phyloP scores from a whole-genome alignment of 495 filamentous ascomycete genomes.

The Annulohypoxylon moriforme region DNA sequence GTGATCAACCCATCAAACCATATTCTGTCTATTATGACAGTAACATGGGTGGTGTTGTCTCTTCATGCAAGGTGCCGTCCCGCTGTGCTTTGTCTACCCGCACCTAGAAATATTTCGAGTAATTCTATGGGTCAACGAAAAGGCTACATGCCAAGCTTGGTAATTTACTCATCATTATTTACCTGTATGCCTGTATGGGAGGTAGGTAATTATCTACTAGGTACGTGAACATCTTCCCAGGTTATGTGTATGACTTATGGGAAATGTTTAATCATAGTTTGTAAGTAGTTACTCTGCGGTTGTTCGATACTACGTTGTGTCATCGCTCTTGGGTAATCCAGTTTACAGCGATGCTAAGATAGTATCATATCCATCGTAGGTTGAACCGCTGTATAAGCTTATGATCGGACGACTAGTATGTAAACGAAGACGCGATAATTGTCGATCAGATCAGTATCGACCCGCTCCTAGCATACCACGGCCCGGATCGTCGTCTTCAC shows the following conservation, averaged over 20 bases:
- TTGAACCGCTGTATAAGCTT: not conserved
- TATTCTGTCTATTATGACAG: slow-evolving; percentile 10
- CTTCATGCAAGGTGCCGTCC: slow-evolving; percentile 45
- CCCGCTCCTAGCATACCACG: slow-evolving; percentile 12
- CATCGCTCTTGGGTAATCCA: not conserved
- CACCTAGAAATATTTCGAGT: slow-evolving; percentile 17
- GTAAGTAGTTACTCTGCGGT: not conserved
- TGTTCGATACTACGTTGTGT: not conserved
- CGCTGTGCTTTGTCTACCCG: slow-evolving; percentile 21
- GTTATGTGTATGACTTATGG: too few relatives aligned
- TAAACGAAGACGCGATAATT: not conserved
- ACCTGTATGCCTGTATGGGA: not conserved
- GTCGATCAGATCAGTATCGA: slow-evolving; percentile 8
- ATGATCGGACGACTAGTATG: not conserved
- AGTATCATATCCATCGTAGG: not conserved
- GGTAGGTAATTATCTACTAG: too few relatives aligned
- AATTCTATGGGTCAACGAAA: not conserved
- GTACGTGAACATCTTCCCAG: too few relatives aligned
- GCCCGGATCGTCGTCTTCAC: slow-evolving; percentile 14
- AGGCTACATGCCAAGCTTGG: not conserved
- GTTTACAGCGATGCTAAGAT: not conserved
- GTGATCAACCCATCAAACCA: not conserved
- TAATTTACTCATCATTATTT: not conserved
- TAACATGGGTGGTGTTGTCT: slow-evolving; percentile 16
- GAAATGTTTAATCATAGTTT: too few relatives aligned